Percentiles rank a stretch among this genome's conserved stretches.
Evolutionary conservation across 768 basidiomycete species (phyloP).

Genomic region (Strobilomyces dryophilus): DNA sequence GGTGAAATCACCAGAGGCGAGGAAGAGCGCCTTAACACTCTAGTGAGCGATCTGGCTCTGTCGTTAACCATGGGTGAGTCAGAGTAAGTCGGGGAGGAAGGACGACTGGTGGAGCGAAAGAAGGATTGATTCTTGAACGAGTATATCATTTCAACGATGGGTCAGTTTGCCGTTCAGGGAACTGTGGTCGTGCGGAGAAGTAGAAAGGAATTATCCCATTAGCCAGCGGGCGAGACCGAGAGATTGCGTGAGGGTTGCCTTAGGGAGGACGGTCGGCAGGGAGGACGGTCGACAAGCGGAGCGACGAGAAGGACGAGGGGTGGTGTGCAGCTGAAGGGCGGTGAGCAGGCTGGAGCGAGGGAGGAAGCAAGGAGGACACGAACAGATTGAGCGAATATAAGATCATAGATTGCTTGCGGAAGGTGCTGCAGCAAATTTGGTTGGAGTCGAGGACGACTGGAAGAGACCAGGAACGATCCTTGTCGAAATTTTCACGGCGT

Average conservation of each 20-base stretch:
- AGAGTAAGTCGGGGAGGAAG: conserved; percentile 43
- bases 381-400: conserved; percentile 36
- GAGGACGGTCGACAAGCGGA: conserved; percentile 55
- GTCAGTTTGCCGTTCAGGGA: neutral
- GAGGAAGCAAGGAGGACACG: neutral
- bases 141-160: conserved; percentile 46
- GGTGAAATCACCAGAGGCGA: conserved; percentile 31
- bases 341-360: conserved; percentile 14
- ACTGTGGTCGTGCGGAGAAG: conserved; percentile 26
- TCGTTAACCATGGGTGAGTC: conserved; percentile 41
- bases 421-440: neutral
- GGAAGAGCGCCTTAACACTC: conserved; percentile 56
- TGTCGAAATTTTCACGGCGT: conserved; percentile 3
- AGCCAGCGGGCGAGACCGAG: conserved; percentile 9
- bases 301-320: conserved; percentile 45
- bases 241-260: conserved; percentile 27
- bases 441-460: neutral
- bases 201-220: conserved; percentile 42
- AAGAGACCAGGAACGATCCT: conserved; percentile 14
- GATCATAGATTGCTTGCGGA: conserved; percentile 50
- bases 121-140: conserved; percentile 64
- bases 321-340: conserved; percentile 27
- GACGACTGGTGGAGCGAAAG: conserved; percentile 60
- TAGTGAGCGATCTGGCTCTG: conserved; percentile 50
- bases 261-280: conserved; percentile 81